Base-by-base conservation (phyloP, 2,329 filamentous ascomycete genomes). In the Cladosporium sp. region DNA sequence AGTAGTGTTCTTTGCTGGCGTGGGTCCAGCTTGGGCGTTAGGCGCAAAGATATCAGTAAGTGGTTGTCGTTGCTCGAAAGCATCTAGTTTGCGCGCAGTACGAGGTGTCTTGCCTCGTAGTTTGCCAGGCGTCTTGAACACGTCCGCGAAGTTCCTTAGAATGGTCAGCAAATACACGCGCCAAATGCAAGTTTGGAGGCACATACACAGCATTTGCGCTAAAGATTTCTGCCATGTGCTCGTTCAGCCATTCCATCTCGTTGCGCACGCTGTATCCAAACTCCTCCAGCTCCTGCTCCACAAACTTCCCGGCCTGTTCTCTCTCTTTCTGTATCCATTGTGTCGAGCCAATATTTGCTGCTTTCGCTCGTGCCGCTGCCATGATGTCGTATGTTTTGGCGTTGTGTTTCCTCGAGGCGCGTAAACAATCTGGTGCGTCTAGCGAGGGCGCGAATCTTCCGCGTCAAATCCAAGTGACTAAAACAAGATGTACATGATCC, bases 221-320 rank as follows among this genome's bases (percentile, higher is more conserved):
- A 72, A 97, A 96, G 68, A 99, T 90, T 62, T 96, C 91, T 50
- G 85, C 85, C 93, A 99, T 97, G 73, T 99, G 94, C 76, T 97
- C 94, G 70, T 99, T 97, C 66, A 99, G 80, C 94, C 94, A 99
- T 71, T 97, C 92, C 69, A 97, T 79, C 73, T 99, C 94, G 75
- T 97, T 96, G 58, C 90, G 85, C 61, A 90, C 92, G 28, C 91
- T 91, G 75, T 90, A 97, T 42, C 89, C 85, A 70, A 97, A 95
- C 75, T 99, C 95, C 65, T 97, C 93, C 56, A 90, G 83, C 73
- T 97, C 94, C 57, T 91, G 83, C 47, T 88, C 81, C 15, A 89
- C 83, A 62, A 97, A 86, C 63, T 89, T 83, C 56, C 85, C 78
- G 13, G 90, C 87, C 68, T 92, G 89, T 42, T 87, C 82, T 66